Conservation (phyloP, 768 basidiomycete genomes). For the Russula foetens region DNA sequence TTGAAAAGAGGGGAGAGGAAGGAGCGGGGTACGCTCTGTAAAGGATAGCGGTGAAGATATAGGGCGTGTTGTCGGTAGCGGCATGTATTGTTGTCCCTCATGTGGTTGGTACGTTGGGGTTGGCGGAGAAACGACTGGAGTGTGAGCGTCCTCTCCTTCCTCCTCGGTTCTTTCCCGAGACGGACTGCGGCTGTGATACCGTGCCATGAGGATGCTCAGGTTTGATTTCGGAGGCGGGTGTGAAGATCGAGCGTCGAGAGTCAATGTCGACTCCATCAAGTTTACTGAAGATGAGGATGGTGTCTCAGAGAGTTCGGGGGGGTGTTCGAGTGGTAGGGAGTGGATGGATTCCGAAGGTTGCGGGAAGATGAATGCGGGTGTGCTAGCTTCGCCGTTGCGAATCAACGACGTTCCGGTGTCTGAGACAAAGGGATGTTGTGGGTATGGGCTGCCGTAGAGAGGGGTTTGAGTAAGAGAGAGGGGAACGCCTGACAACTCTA, state of each 20-base stretch:
- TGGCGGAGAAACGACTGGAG: constrained; percentile 5
- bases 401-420: constrained; percentile 27
- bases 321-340: constrained; percentile 10
- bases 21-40: constrained; percentile 14
- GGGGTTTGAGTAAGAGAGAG: constrained; percentile 28
- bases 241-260: constrained; percentile 18
- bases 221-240: constrained; percentile 25
- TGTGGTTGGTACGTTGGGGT: neutral
- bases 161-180: constrained; percentile 4
- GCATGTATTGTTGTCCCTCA: neutral
- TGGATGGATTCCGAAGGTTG: constrained; percentile 10
- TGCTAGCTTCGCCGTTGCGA: constrained; percentile 2
- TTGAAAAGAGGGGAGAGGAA: constrained; percentile 7
- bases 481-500: constrained; percentile 53
- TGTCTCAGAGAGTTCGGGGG: constrained; percentile 4
- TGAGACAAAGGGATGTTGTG: constrained; percentile 28
- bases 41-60: constrained; percentile 2
- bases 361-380: constrained; percentile 17
- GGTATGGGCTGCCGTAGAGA: constrained; percentile 15
- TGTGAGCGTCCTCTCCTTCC: neutral
- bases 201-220: constrained; percentile 31
- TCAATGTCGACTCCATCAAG: constrained; percentile 19
- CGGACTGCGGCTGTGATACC: constrained; percentile 13
- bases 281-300: constrained; percentile 24
- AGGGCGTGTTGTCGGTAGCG: neutral